Conservation (phyloP, 2,329 filamentous ascomycete species). For the Botryotinia convoluta region DNA sequence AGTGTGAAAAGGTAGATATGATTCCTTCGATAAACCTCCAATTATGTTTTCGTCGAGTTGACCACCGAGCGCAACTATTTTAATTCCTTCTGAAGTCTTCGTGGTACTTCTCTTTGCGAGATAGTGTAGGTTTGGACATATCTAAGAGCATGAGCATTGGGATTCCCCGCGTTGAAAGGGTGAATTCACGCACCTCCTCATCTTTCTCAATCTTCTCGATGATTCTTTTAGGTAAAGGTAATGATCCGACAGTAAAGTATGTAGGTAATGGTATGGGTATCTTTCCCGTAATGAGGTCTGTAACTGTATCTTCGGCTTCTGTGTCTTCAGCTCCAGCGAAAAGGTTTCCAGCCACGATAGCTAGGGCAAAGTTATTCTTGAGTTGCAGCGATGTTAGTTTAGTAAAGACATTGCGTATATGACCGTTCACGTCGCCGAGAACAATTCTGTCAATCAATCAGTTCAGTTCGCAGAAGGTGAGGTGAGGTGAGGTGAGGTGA, state of each 20-base stretch:
- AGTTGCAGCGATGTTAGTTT: conserved; percentile 78
- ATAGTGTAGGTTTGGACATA: conserved; percentile 84
- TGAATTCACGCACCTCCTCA: conserved; percentile 48
- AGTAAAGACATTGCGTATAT: conserved; percentile 70
- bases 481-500: too few species aligned
- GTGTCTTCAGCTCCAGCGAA: conserved; percentile 67
- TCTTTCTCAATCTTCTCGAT: conserved; percentile 71
- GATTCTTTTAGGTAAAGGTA: conserved; percentile 67
- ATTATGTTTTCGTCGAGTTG: conserved; percentile 60
- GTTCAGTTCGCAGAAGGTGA: neutral
- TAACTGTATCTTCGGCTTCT: conserved; percentile 57
- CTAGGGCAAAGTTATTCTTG: conserved; percentile 86
- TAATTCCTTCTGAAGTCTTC: conserved; percentile 85
- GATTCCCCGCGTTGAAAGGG: conserved; percentile 11
- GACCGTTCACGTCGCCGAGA: conserved; percentile 77
- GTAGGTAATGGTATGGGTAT: conserved; percentile 76
- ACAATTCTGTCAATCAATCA: conserved; percentile 47
- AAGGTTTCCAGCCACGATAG: conserved; percentile 79
- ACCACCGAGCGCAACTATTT: conserved; percentile 84
- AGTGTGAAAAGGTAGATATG: conserved; percentile 74
- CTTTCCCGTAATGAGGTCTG: conserved; percentile 66
- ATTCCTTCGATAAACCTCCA: conserved; percentile 64
- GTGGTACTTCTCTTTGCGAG: conserved; percentile 48
- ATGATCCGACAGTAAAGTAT: conserved; percentile 82
- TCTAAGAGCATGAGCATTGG: conserved; percentile 38